Evolutionary conservation across 768 basidiomycete species (phyloP).

Genomic region (Serendipita vermifera): DNA sequence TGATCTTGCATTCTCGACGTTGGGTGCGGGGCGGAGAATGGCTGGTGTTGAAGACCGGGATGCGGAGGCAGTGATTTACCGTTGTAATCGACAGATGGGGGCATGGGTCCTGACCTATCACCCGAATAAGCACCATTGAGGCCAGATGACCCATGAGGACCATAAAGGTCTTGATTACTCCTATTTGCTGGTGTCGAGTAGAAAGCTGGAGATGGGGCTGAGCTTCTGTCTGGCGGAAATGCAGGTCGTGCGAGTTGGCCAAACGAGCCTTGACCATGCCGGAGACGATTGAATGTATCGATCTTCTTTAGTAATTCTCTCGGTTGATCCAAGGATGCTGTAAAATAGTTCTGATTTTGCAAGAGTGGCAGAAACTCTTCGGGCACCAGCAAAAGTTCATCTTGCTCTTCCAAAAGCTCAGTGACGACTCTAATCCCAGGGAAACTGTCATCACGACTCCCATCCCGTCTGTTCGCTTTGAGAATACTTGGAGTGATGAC

Average conservation of each 20-base stretch:
- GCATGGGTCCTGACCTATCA: background rate
- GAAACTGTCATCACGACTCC: conserved; percentile 88
- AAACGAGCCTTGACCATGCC: background rate
- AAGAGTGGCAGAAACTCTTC: conserved; percentile 77
- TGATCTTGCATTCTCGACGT: background rate
- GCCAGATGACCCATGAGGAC: too few relatives aligned
- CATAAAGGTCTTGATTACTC: too few relatives aligned
- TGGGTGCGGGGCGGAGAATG: background rate
- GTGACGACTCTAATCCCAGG: conserved; percentile 72
- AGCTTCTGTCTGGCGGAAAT: background rate
- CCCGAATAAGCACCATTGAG: background rate
- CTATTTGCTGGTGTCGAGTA: background rate
- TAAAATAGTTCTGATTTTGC: conserved; percentile 85
- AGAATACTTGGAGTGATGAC: conserved; percentile 98
- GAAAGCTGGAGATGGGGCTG: background rate
- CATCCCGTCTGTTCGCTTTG: conserved; percentile 68
- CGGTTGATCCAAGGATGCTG: conserved; percentile 74
- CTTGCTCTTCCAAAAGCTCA: conserved; percentile 78
- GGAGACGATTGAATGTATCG: conserved; percentile 56
- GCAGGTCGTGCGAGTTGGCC: background rate
- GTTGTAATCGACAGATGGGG: background rate
- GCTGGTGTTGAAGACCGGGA: background rate
- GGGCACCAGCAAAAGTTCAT: conserved; percentile 92
- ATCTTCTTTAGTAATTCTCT: conserved; percentile 96
- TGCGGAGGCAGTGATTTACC: background rate